Evolutionary conservation across 2,329 filamentous ascomycete genomes (phyloP).

Genomic region (Penicillium sp.): DNA sequence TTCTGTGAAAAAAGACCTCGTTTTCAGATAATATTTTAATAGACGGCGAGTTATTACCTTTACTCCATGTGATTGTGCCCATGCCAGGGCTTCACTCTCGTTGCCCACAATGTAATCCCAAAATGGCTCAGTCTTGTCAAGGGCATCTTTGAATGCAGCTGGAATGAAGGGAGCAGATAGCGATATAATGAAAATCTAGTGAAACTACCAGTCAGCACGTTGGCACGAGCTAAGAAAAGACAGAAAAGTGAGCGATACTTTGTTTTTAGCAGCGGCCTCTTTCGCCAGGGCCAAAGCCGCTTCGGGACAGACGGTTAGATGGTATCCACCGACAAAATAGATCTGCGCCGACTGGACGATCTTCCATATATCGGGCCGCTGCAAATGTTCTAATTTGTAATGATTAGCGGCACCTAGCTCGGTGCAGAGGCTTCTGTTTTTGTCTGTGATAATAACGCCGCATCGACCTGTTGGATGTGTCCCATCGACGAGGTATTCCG

Average conservation of each 20-base stretch:
- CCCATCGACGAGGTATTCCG: neutral
- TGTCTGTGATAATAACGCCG: neutral
- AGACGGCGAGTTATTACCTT: neutral
- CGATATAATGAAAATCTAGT: neutral
- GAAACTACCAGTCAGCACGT: neutral
- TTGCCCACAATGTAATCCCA: neutral
- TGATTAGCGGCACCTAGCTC: neutral
- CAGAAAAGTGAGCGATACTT: neutral
- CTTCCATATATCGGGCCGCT: neutral
- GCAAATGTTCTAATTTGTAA: neutral
- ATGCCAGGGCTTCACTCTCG: neutral
- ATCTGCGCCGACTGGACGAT: neutral
- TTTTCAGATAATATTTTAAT: neutral
- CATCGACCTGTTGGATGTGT: neutral
- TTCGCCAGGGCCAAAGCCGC: neutral
- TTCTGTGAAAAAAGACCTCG: neutral
- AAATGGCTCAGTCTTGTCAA: neutral
- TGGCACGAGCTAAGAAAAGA: neutral
- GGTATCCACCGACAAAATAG: neutral
- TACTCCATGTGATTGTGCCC: neutral
- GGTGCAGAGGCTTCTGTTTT: neutral
- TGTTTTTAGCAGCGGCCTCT: neutral
- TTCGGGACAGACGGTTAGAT: neutral
- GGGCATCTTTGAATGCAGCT: neutral
- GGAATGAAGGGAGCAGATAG: neutral